Percentiles rank a stretch among this genome's conserved stretches.
Evolutionary conservation across 2,329 filamentous ascomycete genomes (phyloP).

Genomic region (Hymenoscyphus albidus): DNA sequence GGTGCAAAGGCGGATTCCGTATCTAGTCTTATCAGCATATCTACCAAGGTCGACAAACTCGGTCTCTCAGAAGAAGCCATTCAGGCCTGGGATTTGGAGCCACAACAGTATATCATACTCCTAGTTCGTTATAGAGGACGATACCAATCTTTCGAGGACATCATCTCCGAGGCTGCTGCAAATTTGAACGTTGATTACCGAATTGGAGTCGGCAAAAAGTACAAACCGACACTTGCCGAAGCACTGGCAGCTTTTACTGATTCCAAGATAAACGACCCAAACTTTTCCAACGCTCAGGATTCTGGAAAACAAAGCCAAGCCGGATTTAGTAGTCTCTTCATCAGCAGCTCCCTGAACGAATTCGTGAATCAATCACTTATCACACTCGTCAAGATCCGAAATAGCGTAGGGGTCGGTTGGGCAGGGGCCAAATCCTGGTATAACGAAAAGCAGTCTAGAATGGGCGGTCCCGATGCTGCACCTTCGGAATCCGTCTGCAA

Average conservation of each 20-base stretch:
- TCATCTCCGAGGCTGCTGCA: slow-evolving; percentile 42
- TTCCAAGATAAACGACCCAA: slow-evolving; percentile 19
- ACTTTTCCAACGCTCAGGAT: slow-evolving; percentile 8
- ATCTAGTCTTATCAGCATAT: slow-evolving; percentile 57
- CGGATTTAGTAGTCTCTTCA: slow-evolving; percentile 57
- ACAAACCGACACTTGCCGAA: slow-evolving; percentile 61
- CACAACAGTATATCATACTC: slow-evolving; percentile 67
- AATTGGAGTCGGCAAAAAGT: slow-evolving; percentile 65
- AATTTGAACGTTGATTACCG: slow-evolving; percentile 52
- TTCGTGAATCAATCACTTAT: slow-evolving; percentile 65
- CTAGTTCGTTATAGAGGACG: slow-evolving; percentile 61
- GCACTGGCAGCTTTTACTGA: slow-evolving; percentile 38
- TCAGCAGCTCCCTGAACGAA: slow-evolving; percentile 67
- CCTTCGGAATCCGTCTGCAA: slow-evolving; percentile 17
- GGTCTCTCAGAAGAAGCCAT: slow-evolving; percentile 70
- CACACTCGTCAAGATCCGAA: slow-evolving; percentile 56
- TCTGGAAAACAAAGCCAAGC: slow-evolving; percentile 30
- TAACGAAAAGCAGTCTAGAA: slow-evolving; percentile 28
- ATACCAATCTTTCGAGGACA: slow-evolving; percentile 57
- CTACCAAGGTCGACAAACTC: slow-evolving; percentile 65
- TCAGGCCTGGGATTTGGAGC: slow-evolving; percentile 69
- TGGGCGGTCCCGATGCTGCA: slow-evolving; percentile 18
- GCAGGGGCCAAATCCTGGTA: slow-evolving; percentile 51
- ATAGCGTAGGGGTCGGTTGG: slow-evolving; percentile 56
- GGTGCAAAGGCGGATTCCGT: slow-evolving; percentile 41